phyloP scores from a whole-genome alignment of 2,329 filamentous ascomycete species.

The Fusarium nurragi region DNA sequence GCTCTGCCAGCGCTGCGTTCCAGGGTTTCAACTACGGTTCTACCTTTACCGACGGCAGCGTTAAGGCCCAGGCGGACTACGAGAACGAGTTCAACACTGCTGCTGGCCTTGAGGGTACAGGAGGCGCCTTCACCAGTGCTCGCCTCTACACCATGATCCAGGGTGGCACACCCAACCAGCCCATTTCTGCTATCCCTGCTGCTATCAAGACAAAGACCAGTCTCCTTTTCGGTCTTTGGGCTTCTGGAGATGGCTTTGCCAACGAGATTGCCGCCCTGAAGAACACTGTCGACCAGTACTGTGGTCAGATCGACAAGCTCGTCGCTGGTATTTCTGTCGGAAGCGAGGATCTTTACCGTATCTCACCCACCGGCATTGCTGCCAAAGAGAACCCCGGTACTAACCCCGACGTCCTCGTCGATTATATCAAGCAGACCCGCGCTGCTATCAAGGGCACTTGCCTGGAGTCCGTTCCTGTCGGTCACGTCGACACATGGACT shows the following conservation, averaged over 20 bases:
- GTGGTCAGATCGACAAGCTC: constrained; percentile 68
- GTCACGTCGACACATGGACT: constrained; percentile 92
- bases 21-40: constrained; percentile 81
- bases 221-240: constrained; percentile 86
- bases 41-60: constrained; percentile 66
- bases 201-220: constrained; percentile 82
- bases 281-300: constrained; percentile 74
- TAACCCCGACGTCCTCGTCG: constrained; percentile 68
- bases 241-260: constrained; percentile 74
- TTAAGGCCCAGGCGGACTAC: constrained; percentile 72
- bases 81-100: constrained; percentile 75
- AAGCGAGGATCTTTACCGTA: constrained; percentile 86
- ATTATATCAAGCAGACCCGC: constrained; percentile 77
- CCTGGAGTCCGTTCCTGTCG: constrained; percentile 68
- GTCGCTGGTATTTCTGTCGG: constrained; percentile 88
- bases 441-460: constrained; percentile 69
- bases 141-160: constrained; percentile 82
- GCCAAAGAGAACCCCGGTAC: constrained; percentile 71
- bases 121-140: constrained; percentile 71
- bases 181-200: constrained; percentile 80
- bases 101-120: constrained; percentile 69
- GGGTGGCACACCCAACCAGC: constrained; percentile 69
- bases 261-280: constrained; percentile 80
- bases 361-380: constrained; percentile 73
- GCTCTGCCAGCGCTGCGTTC: constrained; percentile 52